Base-by-base conservation (phyloP, 768 basidiomycete genomes). In the Sporobolomyces phaffii region DNA sequence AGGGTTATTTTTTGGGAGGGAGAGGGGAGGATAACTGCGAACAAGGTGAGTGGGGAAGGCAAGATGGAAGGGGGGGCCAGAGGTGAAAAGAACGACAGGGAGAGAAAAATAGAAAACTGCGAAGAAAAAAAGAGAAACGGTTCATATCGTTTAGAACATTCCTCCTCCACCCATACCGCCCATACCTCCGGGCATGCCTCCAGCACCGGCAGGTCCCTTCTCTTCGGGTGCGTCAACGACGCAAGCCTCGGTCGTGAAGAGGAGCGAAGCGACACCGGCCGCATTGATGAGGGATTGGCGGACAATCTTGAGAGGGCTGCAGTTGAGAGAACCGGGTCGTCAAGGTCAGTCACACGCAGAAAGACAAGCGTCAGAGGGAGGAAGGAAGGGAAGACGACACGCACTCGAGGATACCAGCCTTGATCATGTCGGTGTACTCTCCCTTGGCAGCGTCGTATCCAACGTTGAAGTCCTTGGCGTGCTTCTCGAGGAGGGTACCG, bases 341-440 rank as follows among this genome's bases (percentile, higher is more conserved):
- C n/a, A n/a, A n/a, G n/a, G n/a, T n/a, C n/a, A n/a, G n/a, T n/a
- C n/a, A n/a, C n/a, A n/a, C n/a, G n/a, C n/a, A n/a, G 22, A 4
- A 36, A 9, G 28, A 22, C 7, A 8, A 20, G 8, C 5, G 1
- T 18, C n/a, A 43, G 41, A 53, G 34, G 7, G 22, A 1, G 22
- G 18, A 40, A 33, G 8, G 9, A 31, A 57, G 62, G 53, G n/a
- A 72, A 67, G 56, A n/a, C 29, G 34, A 14, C 24, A 48, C 64
- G 10, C 20, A 66, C 64, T 98, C 94, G 49, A 97, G 87, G 73
- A 98, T 96, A 75, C 94, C 94, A 33, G 85, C 82, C 78, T 86
- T 83, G 80, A 97, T 53, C 91, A 98, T 92, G 79, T 98, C 90
- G 49, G 87, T 85, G 76, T 90, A 97, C 80, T 93, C 88, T 69